Conservation (phyloP, 2,329 filamentous ascomycete genomes). For the Colletotrichum sp. region DNA sequence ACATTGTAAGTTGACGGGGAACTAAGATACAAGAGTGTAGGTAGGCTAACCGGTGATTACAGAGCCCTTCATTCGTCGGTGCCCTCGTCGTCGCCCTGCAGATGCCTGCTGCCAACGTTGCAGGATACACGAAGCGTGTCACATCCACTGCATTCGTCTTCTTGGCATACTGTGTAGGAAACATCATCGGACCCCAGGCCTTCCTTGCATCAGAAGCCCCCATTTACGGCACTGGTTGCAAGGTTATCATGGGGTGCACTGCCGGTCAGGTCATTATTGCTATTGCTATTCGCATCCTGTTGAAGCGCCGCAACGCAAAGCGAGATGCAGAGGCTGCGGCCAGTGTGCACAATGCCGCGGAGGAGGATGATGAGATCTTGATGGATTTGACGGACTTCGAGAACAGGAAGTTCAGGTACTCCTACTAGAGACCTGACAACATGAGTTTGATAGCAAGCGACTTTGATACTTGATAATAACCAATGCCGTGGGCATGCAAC, state of each 20-base stretch:
- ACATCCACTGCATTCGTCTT: constrained; percentile 51
- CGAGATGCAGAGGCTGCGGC: constrained; percentile 33
- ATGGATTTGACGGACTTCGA: constrained; percentile 39
- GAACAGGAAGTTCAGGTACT: constrained; percentile 26
- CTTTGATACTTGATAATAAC: background rate
- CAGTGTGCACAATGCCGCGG: constrained; percentile 36
- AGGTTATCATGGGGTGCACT: constrained; percentile 51
- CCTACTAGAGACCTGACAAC: background rate
- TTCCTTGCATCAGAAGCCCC: constrained; percentile 40
- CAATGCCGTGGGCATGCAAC: background rate
- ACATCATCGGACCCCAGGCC: constrained; percentile 43
- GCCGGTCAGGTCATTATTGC: constrained; percentile 42
- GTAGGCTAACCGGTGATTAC: constrained; percentile 31
- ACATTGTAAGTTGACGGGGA: constrained; percentile 46
- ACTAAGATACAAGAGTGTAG: constrained; percentile 47
- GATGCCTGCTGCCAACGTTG: constrained; percentile 52
- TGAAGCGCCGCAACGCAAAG: constrained; percentile 41
- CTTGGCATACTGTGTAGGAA: constrained; percentile 43
- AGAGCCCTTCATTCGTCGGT: constrained; percentile 43
- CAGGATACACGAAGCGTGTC: constrained; percentile 52
- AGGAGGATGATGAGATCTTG: constrained; percentile 30
- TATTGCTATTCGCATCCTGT: constrained; percentile 35
- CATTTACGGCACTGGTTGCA: constrained; percentile 55
- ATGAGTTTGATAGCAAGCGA: background rate
- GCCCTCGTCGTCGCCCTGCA: constrained; percentile 56